Percentiles rank a stretch among this genome's conserved stretches.
Conservation (phyloP, 768 basidiomycete species). For the Russula griseocarnosa region DNA sequence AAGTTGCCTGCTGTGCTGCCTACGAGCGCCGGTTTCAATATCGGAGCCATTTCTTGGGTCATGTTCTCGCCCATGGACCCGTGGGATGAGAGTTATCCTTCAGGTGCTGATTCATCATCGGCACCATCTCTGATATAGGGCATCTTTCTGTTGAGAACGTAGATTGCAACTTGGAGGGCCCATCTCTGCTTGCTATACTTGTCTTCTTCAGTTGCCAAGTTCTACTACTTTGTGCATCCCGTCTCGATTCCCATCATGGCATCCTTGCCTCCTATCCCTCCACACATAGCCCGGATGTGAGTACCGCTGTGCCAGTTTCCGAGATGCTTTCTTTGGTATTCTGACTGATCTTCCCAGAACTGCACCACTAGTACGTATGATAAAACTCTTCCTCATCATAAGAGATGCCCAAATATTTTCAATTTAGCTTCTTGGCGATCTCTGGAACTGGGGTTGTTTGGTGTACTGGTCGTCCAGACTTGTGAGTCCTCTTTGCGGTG, state of each 20-base stretch:
- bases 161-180: background rate
- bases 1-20: no score
- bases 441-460: constrained; percentile 33
- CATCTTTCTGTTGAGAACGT: no score
- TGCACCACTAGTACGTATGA: constrained; percentile 3
- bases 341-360: background rate
- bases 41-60: no score
- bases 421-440: background rate
- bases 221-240: background rate
- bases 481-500: constrained; percentile 28
- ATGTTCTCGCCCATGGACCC: no score
- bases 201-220: background rate
- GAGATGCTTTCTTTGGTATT: background rate
- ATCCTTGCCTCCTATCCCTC: background rate
- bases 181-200: background rate
- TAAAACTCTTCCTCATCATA: background rate
- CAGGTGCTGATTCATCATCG: background rate
- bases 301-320: background rate
- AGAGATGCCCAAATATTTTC: background rate
- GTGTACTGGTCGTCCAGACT: constrained; percentile 32
- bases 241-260: background rate
- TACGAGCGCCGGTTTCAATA: no score
- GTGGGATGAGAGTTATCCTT: background rate
- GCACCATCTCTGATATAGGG: background rate
- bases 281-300: background rate